phyloP scores from a whole-genome alignment of 2,329 filamentous ascomycete species.

The Eutypella sp. region DNA sequence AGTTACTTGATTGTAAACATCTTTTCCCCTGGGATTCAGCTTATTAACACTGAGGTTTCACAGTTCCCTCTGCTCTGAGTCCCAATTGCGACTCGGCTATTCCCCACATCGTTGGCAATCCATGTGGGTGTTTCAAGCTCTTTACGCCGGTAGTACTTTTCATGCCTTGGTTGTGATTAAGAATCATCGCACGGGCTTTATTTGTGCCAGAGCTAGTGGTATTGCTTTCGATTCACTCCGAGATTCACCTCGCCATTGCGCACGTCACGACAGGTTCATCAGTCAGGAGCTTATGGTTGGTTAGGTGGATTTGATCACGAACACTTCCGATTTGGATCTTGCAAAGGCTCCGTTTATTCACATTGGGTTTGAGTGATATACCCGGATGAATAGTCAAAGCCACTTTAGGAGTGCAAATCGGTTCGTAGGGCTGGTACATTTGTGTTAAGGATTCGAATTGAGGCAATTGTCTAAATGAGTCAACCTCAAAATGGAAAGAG shows the following conservation, averaged over 20 bases:
- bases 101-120: neutral
- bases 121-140: neutral
- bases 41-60: neutral
- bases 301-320: no score
- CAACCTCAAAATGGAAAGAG: slow-evolving; percentile 48
- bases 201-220: no score
- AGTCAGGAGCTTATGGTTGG: no score
- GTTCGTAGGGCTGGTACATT: slow-evolving; percentile 8
- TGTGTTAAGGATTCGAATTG: slow-evolving; percentile 13
- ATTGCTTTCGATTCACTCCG: no score
- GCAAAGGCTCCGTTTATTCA: neutral
- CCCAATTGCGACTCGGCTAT: neutral
- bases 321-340: neutral
- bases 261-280: no score
- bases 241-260: no score
- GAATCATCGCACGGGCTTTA: no score
- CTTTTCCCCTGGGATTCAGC: neutral
- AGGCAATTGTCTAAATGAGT: slow-evolving; percentile 45
- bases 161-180: neutral
- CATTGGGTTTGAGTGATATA: neutral
- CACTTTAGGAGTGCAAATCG: neutral
- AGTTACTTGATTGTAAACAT: neutral
- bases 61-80: neutral
- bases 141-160: neutral
- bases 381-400: neutral